Evolutionary conservation across 1,284 basidiomycete species (phyloP).

Genomic region (Puccinia coronata): DNA sequence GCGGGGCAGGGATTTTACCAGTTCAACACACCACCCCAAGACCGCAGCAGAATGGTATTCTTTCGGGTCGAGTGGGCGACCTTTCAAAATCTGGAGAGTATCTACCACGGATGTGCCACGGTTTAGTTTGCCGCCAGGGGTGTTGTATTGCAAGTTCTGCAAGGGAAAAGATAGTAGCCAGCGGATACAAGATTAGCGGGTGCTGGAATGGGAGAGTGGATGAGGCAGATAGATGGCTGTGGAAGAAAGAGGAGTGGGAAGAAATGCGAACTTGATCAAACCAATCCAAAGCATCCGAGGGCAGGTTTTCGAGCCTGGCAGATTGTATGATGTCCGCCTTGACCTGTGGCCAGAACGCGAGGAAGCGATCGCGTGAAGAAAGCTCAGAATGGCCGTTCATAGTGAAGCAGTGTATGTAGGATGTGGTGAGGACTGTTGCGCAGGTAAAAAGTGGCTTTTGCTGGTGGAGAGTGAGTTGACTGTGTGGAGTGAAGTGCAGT

Average conservation of each 20-base stretch:
- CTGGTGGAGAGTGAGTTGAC: too few relatives aligned
- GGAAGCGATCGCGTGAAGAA: slow-evolving; percentile 60
- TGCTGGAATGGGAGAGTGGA: too few relatives aligned
- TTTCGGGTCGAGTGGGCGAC: slow-evolving; percentile 68
- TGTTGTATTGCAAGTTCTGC: slow-evolving; percentile 91
- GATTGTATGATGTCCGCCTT: slow-evolving; percentile 67
- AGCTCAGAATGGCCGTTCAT: slow-evolving; percentile 5
- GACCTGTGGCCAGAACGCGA: slow-evolving; percentile 64
- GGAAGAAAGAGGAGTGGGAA: not conserved
- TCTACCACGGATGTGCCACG: slow-evolving; percentile 93
- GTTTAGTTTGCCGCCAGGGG: slow-evolving; percentile 91
- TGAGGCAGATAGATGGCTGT: not conserved
- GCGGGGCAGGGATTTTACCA: too few relatives aligned
- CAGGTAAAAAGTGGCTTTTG: too few relatives aligned
- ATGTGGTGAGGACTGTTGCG: too few relatives aligned
- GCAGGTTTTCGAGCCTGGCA: slow-evolving; percentile 71
- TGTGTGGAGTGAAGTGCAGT: too few relatives aligned
- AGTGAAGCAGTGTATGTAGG: too few relatives aligned
- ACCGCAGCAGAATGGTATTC: slow-evolving; percentile 89
- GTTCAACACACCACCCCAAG: slow-evolving; percentile 93
- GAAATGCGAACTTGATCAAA: slow-evolving; percentile 67
- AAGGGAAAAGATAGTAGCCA: not conserved
- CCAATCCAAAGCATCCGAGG: slow-evolving; percentile 78
- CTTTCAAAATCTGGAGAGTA: slow-evolving; percentile 83
- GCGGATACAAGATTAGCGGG: too few relatives aligned